These are phyloP conservation scores for Phtheirospermum japonicum DNA, from an alignment of 257 asterid species.

Conservation along the genomic window DNA sequence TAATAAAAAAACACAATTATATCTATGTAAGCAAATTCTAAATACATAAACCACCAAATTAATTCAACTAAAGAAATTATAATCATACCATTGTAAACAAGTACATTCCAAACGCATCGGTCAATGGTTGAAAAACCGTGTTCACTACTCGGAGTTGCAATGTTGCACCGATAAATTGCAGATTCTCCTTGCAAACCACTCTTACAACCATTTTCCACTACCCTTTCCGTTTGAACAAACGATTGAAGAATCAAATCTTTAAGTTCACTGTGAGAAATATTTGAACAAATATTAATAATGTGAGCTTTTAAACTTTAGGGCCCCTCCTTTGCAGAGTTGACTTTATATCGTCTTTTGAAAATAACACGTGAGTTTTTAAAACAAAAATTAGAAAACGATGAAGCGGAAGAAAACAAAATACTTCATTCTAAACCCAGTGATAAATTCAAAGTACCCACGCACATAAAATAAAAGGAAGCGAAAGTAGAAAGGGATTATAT, in stretches of 20 bases:
- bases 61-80: not conserved
- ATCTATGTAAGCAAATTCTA: not conserved
- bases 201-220: constrained; percentile 32
- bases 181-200: constrained; percentile 33
- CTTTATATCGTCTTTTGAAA: constrained; percentile 58
- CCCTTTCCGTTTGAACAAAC: constrained; percentile 31
- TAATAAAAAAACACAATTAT: no score
- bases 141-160: constrained; percentile 78
- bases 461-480: constrained; percentile 11
- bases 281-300: constrained; percentile 38
- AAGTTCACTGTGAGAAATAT: constrained; percentile 19
- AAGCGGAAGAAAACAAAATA: not conserved
- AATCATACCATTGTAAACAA: constrained; percentile 76
- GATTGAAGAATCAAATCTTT: constrained; percentile 30
- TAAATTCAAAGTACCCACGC: no score
- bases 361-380: constrained; percentile 33
- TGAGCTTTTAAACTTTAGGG: constrained; percentile 79
- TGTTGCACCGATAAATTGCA: constrained; percentile 79
- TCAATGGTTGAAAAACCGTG: constrained; percentile 76
- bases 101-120: constrained; percentile 69
- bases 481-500: not conserved
- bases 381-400: not conserved
- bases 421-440: not conserved
- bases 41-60: no score
- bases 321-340: constrained; percentile 72